Percentiles rank a stretch among this genome's conserved stretches.
These are phyloP conservation scores for Crataegus laevigata DNA, from an alignment of 306 rosid genomes.

Conservation along the genomic window DNA sequence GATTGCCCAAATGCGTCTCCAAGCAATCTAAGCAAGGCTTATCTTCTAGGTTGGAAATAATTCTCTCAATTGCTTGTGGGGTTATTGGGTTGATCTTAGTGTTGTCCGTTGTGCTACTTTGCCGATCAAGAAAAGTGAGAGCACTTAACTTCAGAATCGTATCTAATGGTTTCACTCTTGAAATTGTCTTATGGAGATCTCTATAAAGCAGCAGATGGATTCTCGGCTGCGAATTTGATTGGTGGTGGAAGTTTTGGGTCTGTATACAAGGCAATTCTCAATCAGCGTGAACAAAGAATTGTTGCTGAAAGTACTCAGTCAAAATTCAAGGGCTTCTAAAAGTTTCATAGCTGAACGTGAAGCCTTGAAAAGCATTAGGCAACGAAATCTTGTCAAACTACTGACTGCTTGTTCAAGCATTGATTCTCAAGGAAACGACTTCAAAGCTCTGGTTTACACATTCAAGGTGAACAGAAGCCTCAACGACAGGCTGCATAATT, in stretches of 20 bases:
- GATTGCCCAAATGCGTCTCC: not conserved
- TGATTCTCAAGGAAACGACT: not conserved
- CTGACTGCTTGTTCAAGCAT: conserved; percentile 7
- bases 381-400: conserved; percentile 16
- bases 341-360: conserved; percentile 23
- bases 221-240: conserved; percentile 11
- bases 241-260: conserved; percentile 11
- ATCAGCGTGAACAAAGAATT: not conserved
- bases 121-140: not conserved
- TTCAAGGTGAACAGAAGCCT: not conserved
- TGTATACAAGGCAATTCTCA: conserved; percentile 13
- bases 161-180: conserved; percentile 4
- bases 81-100: not conserved
- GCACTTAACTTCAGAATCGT: not conserved
- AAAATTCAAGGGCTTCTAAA: not conserved
- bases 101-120: not conserved
- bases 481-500: not conserved
- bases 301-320: conserved; percentile 19
- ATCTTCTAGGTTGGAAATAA: not conserved
- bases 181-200: conserved; percentile 13
- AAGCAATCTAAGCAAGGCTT: not conserved
- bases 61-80: not conserved
- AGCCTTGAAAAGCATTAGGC: conserved; percentile 13
- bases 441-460: not conserved
- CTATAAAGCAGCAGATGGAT: conserved; percentile 7